Evolutionary conservation across 2,329 filamentous ascomycete species (phyloP), one percentile per base, ranked within the genome.

Genomic region (Graphilbum ipis-grandicollis): DNA sequence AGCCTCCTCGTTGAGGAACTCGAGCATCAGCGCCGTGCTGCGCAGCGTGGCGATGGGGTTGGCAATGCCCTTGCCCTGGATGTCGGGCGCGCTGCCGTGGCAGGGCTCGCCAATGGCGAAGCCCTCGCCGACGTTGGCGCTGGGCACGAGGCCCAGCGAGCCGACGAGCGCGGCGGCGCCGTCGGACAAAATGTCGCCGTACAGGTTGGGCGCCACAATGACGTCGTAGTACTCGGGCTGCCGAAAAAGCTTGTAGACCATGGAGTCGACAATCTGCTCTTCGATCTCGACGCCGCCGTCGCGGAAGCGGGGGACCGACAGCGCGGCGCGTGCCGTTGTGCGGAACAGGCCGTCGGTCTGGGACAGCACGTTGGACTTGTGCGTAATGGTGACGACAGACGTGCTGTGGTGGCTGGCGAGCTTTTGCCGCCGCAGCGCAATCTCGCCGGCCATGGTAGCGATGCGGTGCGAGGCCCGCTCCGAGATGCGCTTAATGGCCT

Each of bases 211-310:
- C 9, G 88, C 90, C 33, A 98, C 90, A 48, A 98, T 93, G 47
- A 96, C 88, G 56, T 98, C 90, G 73, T 96, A 98, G 52, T 79
- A 79, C 52, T 79, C 71, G 31, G 90, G 90, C 60, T 96, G 84
- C 43, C 88, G 83, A 75, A 96, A 96, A 39, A 98, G 79, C 68
- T 96, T 96, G 74, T 96, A 96, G 40, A 96, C 85, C 90, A 98
- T 98, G 43, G 79, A 88, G 62, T 98, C 90, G 44, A 98, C 88
- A 48, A 98, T 98, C 65, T 98, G 90, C 68, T 96, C 90, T 60
- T 96, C 90, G 38, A 94, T 67, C 31, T 62, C 60, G 37, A 93
- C 63, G 42, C 48, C 38, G 42, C 47, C 39, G 19, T 40, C 33
- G 8, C 60, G 58, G 63, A 82, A 94, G 46, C 63, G 67, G 12